Conservation (phyloP, 148 eudicot genomes). For the Amaranthus hypochondriacus region DNA sequence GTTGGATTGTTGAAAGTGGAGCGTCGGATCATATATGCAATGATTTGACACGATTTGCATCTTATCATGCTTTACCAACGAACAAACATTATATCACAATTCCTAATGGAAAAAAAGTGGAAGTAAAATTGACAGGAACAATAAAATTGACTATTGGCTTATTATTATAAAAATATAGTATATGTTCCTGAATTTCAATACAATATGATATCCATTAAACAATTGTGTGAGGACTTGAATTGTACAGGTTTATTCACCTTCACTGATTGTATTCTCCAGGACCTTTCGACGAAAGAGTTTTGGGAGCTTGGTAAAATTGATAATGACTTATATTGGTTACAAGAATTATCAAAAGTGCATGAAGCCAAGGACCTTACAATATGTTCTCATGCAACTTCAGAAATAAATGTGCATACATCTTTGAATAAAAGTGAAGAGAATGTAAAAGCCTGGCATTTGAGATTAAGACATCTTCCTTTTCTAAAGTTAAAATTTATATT, state of each 20-base stretch:
- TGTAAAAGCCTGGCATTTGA: too few relatives aligned
- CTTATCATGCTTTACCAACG: not conserved
- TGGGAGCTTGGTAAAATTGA: not conserved
- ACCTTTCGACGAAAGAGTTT: not conserved
- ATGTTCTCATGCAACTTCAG: too few relatives aligned
- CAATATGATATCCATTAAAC: not conserved
- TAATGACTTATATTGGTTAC: not conserved
- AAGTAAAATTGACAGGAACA: not conserved
- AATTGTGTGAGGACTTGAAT: not conserved
- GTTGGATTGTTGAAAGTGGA: not conserved
- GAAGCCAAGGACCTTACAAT: too few relatives aligned
- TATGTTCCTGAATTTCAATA: not conserved
- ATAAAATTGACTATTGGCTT: not conserved
- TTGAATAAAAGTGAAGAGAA: too few relatives aligned
- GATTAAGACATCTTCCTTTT: not conserved
- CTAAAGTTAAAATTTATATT: not conserved
- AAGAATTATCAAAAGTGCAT: not conserved
- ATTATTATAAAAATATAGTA: not conserved
- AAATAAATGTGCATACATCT: too few relatives aligned
- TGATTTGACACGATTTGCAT: not conserved
- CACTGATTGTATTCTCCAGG: not conserved
- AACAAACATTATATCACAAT: not conserved
- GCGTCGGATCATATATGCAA: not conserved
- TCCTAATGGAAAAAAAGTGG: not conserved
- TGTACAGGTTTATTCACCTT: not conserved